phyloP scores from a whole-genome alignment of 345 rosid species.

The Eucalyptus cladocalyx region DNA sequence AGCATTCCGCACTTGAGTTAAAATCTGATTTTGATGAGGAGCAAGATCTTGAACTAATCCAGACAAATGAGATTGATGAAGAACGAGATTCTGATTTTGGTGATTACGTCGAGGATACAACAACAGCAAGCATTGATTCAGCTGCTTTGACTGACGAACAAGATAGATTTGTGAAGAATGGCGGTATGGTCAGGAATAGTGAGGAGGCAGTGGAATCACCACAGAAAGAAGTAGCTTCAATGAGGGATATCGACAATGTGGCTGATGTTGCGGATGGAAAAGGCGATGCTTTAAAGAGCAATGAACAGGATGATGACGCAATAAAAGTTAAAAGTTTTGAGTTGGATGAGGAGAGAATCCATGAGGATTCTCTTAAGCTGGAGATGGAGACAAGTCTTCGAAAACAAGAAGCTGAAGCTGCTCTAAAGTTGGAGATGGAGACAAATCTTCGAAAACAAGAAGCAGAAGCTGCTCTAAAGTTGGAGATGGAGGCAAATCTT shows the following conservation, averaged over 20 bases:
- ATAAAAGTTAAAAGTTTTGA: not conserved
- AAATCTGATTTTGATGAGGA: constrained; percentile 16
- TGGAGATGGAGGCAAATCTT: not conserved
- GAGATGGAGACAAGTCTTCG: not conserved
- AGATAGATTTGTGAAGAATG: constrained; percentile 7
- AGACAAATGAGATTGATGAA: constrained; percentile 9
- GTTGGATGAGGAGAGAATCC: not conserved
- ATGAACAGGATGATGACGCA: not conserved
- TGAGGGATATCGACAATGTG: constrained; percentile 1
- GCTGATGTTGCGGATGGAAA: not conserved
- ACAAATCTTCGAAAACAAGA: constrained; percentile 1
- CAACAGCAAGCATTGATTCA: not conserved
- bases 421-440: constrained; percentile 30
- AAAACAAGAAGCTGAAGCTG: constrained; percentile 13
- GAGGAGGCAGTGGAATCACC: not conserved
- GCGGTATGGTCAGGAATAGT: constrained; percentile 3
- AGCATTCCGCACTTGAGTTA: constrained; percentile 4
- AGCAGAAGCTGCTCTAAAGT: constrained; percentile 9
- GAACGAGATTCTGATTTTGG: constrained; percentile 1
- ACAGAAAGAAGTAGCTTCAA: not conserved
- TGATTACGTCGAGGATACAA: constrained; percentile 1
- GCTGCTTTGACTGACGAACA: not conserved
- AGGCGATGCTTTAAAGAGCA: not conserved
- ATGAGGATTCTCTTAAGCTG: not conserved
- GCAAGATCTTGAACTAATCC: constrained; percentile 3